phyloP scores from a whole-genome alignment of 176 grass and related monocot species.

The Oryza brachyantha region DNA sequence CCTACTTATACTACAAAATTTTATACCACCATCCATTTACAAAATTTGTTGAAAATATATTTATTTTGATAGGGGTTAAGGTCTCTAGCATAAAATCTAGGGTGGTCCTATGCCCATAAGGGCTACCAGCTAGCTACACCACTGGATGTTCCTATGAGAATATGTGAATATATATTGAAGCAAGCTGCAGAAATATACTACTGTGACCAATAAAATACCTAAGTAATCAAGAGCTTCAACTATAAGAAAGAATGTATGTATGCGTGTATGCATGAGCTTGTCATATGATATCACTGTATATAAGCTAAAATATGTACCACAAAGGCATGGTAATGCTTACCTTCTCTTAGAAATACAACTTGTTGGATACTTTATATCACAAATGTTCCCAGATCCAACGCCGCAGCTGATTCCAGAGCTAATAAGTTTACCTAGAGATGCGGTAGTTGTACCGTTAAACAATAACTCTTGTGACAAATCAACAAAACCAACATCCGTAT shows the following conservation, averaged over 20 bases:
- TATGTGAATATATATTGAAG: neutral
- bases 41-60: too few relatives aligned
- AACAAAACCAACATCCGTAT: slow-evolving; percentile 30
- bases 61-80: too few relatives aligned
- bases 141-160: too few relatives aligned
- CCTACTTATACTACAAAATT: too few relatives aligned
- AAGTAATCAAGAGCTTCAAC: slow-evolving; percentile 2
- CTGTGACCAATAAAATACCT: slow-evolving; percentile 19
- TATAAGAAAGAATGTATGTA: neutral
- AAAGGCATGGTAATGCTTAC: slow-evolving; percentile 40
- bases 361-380: slow-evolving; percentile 48
- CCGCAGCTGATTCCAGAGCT: slow-evolving; percentile 20
- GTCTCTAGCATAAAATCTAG: too few relatives aligned
- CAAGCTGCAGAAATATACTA: slow-evolving; percentile 5
- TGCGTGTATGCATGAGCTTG: neutral
- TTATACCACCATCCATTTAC: too few relatives aligned
- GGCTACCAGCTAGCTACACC: too few relatives aligned
- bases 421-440: slow-evolving; percentile 64
- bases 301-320: slow-evolving; percentile 2
- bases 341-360: slow-evolving; percentile 43
- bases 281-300: neutral
- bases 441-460: slow-evolving; percentile 49
- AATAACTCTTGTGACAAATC: slow-evolving; percentile 63
- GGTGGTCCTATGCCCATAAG: too few relatives aligned
- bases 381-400: slow-evolving; percentile 31